phyloP scores from a whole-genome alignment of 192 early-diverging fungal species.

The Backusella australiensis region DNA sequence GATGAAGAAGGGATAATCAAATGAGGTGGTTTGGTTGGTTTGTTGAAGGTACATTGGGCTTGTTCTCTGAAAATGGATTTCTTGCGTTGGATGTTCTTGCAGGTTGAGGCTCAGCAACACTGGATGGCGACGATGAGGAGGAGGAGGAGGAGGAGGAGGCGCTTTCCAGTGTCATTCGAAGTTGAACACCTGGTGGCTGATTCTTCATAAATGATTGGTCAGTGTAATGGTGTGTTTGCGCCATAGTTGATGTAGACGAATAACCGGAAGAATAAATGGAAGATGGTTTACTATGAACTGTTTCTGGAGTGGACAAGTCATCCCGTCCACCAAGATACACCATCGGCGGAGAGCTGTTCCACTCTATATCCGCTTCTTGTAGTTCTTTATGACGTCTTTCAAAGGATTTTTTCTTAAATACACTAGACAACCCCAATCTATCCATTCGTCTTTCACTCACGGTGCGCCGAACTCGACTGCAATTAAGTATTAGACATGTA shows the following conservation, averaged over 20 bases:
- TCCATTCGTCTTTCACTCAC: conserved; percentile 5
- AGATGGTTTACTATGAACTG: background rate
- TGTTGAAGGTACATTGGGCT: background rate
- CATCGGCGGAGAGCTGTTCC: background rate
- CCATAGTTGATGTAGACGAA: background rate
- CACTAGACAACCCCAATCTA: background rate
- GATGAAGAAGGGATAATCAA: background rate
- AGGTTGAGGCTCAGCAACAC: conserved; percentile 3
- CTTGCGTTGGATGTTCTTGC: background rate
- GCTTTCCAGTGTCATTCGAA: background rate
- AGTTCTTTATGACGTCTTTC: conserved; percentile 8
- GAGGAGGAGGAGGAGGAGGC: background rate
- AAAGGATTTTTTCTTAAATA: conserved; percentile 8
- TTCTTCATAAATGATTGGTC: background rate
- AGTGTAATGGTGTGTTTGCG: conserved; percentile 1
- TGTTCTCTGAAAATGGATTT: conserved; percentile 2
- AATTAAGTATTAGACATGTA: conserved; percentile 13
- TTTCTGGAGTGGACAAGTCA: background rate
- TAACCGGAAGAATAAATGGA: conserved; percentile 1
- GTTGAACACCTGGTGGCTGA: conserved; percentile 1
- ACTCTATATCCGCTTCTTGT: conserved; percentile 6
- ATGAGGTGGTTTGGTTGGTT: background rate
- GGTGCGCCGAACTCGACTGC: background rate
- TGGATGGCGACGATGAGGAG: background rate
- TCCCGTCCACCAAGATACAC: background rate